These are phyloP conservation scores for Albizia julibrissin DNA, from an alignment of 306 rosid species.

Conservation along the genomic window DNA sequence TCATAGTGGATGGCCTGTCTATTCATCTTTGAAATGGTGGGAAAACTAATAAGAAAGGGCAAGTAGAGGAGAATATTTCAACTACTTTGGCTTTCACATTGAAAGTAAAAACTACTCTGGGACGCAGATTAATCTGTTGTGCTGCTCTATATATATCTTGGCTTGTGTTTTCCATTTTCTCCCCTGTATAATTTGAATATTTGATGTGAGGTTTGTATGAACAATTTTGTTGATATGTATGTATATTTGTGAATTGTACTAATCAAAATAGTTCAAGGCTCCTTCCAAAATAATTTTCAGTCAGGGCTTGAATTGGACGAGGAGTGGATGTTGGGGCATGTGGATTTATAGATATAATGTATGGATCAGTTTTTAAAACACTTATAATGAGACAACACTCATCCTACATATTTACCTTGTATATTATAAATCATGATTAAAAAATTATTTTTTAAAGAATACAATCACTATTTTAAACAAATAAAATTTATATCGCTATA, in stretches of 20 bases:
- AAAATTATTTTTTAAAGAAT: too few species aligned
- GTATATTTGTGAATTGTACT: constrained; percentile 7
- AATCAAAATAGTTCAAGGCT: neutral
- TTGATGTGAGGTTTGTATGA: constrained; percentile 3
- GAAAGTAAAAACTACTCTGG: constrained; percentile 4
- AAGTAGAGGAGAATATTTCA: constrained; percentile 21
- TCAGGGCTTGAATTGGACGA: neutral
- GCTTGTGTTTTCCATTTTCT: neutral
- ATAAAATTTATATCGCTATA: too few species aligned
- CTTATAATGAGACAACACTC: too few species aligned
- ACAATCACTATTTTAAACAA: too few species aligned
- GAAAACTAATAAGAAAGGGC: neutral
- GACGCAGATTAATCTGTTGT: constrained; percentile 2
- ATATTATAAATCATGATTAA: too few species aligned
- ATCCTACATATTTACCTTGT: too few species aligned
- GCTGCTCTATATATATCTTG: neutral
- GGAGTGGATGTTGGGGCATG: neutral
- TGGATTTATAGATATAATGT: neutral
- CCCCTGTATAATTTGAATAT: neutral
- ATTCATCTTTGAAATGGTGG: constrained; percentile 19
- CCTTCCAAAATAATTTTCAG: neutral
- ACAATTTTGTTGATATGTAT: constrained; percentile 10
- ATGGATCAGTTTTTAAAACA: too few species aligned
- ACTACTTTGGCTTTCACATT: constrained; percentile 8
- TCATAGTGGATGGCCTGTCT: constrained; percentile 18